Conservation (phyloP, 108 stramenopile species). For the Bacterosira constricta region DNA sequence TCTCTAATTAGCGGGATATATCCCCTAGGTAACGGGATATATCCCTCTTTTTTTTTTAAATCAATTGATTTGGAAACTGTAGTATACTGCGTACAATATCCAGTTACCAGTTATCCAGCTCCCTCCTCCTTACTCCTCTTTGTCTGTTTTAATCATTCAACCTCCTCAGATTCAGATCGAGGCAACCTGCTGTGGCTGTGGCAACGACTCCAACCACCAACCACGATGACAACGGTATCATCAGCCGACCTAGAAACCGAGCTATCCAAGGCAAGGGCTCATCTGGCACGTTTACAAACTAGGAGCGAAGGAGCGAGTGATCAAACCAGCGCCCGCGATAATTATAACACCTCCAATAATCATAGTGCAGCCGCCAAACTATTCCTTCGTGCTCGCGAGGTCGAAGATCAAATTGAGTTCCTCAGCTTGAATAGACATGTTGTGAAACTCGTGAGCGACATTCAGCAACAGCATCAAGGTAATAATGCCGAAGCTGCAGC, state of each 20-base stretch:
- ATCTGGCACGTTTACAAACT: neutral
- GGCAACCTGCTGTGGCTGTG: too few relatives aligned
- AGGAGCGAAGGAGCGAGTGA: neutral
- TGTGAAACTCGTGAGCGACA: neutral
- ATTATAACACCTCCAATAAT: neutral
- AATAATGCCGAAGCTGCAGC: neutral
- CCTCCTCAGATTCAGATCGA: too few relatives aligned
- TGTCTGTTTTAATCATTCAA: too few relatives aligned
- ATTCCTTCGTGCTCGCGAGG: conserved; percentile 12
- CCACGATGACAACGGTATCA: too few relatives aligned
- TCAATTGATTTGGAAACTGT: too few relatives aligned
- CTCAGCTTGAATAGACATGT: conserved; percentile 15
- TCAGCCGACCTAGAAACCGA: conserved; percentile 1
- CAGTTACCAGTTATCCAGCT: too few relatives aligned
- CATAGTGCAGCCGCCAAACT: conserved; percentile 3
- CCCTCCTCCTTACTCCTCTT: too few relatives aligned
- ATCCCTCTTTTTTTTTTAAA: too few relatives aligned
- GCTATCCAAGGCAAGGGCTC: conserved; percentile 2
- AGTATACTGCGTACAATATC: too few relatives aligned
- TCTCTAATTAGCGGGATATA: too few relatives aligned
- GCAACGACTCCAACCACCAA: too few relatives aligned
- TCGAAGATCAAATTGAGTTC: conserved; percentile 8
- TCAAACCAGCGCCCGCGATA: neutral
- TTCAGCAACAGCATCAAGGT: neutral
- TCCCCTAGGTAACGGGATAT: too few relatives aligned